Percentiles rank a stretch among this genome's conserved stretches.
phyloP scores from a whole-genome alignment of 208 protist species.

The Crithidia fasciculata region DNA sequence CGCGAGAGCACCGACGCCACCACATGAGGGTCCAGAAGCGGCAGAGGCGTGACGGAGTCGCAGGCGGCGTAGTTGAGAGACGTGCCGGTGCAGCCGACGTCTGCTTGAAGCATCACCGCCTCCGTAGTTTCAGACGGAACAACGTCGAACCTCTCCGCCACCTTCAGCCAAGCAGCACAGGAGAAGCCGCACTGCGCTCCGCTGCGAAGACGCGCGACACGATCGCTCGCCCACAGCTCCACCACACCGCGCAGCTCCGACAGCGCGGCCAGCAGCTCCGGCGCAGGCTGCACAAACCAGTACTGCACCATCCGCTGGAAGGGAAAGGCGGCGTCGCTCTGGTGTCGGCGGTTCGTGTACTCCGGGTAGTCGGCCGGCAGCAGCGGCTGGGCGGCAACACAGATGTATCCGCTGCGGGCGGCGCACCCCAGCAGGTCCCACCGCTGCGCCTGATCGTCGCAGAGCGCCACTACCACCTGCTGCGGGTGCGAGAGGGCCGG shows the following conservation, averaged over 20 bases:
- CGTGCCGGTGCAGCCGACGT: not conserved
- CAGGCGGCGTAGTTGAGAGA: not conserved
- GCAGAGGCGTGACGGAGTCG: constrained; percentile 17
- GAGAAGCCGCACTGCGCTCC: constrained; percentile 2
- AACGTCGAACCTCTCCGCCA: constrained; percentile 1
- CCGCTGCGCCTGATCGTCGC: constrained; percentile 56
- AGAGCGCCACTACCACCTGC: constrained; percentile 54
- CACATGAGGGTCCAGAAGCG: constrained; percentile 35
- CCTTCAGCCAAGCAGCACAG: constrained; percentile 16
- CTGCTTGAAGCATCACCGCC: not conserved
- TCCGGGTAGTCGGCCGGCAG: constrained; percentile 42
- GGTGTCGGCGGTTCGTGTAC: constrained; percentile 56
- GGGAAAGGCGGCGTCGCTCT: constrained; percentile 61
- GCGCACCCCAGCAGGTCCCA: constrained; percentile 53
- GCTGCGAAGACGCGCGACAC: not conserved
- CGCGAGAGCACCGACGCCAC: constrained; percentile 7
- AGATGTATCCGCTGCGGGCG: constrained; percentile 45
- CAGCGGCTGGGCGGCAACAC: constrained; percentile 54
- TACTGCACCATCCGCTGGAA: constrained; percentile 66
- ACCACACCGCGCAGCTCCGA: constrained; percentile 18
- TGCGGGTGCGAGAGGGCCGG: not conserved
- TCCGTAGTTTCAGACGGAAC: not conserved
- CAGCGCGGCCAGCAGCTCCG: constrained; percentile 7
- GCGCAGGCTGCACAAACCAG: constrained; percentile 42
- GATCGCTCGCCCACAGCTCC: constrained; percentile 2